Base-by-base conservation (phyloP, 371 early-diverging fungal genomes). In the Gilbertella persicaria region DNA sequence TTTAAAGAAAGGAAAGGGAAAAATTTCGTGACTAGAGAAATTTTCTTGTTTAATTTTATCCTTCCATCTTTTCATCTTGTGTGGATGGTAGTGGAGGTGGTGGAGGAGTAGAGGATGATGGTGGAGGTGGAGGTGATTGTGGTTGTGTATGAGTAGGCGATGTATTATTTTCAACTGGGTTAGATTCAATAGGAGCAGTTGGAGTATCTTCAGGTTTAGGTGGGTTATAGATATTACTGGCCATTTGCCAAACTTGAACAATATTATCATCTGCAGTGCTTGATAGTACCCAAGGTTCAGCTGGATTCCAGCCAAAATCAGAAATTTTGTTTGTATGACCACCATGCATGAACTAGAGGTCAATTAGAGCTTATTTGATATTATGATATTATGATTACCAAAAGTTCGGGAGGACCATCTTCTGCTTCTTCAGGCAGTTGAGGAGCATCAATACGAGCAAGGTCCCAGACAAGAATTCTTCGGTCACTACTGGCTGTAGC, bases 241-340 rank as follows among this genome's bases (percentile, higher is more conserved):
- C 63, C 94, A 96, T 95, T 73, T 96, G 94, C 99, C 99, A 99
- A 0, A 98, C 92, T 82, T 99, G 99, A 30, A 94, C 87, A 43
- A 98, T 90, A 66, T 98, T 98, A 66, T 98, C 98, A 71, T 98
- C 97, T 16, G 96, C 98, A 1, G 93, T 91, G 51, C 90, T 91
- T 54, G 93, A 90, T 56, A 99, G 79, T n/a, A 94, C 94, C 96
- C 96, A 99, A 28, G 95, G 95, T 57, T 95, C 94, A 63, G 93
- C 89, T 51, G 86, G 90, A 84, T 98, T 99, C 99, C 99, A 99
- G 30, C 87, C 85, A 55, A 99, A 87, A 70, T 99, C 99, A 23
- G 94, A 89, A 36, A 99, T 93, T 66, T 91, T 92, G 79, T 94
- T 93, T 14, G 99, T 99, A 68, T 99, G 99, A 14, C 99, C 99